Evolutionary conservation across 208 protist species (phyloP), one percentile per base, ranked within the genome.

Genomic region (Crithidia fasciculata): DNA sequence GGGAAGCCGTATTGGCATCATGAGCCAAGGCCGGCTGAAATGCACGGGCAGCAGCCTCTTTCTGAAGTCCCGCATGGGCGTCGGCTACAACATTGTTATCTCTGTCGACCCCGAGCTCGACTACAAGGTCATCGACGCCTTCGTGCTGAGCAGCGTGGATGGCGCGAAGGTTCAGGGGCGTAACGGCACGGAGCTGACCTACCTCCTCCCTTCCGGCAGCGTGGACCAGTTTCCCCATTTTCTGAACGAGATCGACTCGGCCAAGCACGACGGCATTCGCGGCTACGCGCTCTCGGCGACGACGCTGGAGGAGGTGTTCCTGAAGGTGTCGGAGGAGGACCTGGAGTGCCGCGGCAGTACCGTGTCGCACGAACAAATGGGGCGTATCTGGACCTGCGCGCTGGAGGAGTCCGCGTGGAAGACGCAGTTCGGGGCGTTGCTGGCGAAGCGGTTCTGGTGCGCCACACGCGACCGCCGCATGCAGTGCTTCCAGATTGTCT

Each of bases 1-100:
- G 45, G 45, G 45, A 0, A 49, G 45, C 75, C 75, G 83, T 19
- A 96, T 99, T 53, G 95, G 88, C 0, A 98, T 99, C 62, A 93
- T 99, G 84, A 81, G 77, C 43, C 65, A 78, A 9, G 87, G 87
- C 53, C 37, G 76, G 5, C 37, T 90, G 40, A 57, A 84, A 53
- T 89, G 85, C 72, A 54, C 72, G 13, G 85, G 85, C 58, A 83
- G 71, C 54, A 85, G 66, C 67, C 57, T 87, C 62, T 86, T 87
- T 36, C 80, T 90, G 60, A 90, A 90, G 76, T 76, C 66, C 2
- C 56, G 65, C 16, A 75, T 87, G 16, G 82, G 82, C 19, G 66
- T 87, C 12, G 85, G 85, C 52, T 89, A 89, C 76, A 73, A 61
- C 45, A 65, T 89, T 10, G 73, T 19, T 0, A 62, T 62, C 39